Conservation (phyloP, 2,329 filamentous ascomycete genomes). For the Fusarium keratoplasticum region DNA sequence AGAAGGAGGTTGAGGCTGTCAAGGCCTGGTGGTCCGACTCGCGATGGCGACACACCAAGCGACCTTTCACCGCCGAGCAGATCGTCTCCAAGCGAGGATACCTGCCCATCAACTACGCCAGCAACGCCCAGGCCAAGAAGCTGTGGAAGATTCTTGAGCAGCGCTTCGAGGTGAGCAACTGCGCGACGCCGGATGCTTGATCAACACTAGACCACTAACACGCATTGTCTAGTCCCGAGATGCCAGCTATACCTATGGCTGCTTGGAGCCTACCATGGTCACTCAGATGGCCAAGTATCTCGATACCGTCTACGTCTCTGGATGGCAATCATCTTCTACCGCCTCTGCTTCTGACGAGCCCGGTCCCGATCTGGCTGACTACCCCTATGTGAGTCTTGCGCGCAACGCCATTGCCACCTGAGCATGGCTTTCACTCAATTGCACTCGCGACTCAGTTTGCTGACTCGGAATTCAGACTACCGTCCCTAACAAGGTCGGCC, state of each 20-base stretch:
- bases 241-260: constrained; percentile 95
- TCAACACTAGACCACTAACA: background rate
- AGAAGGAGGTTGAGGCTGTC: constrained; percentile 85
- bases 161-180: constrained; percentile 79
- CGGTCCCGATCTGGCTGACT: constrained; percentile 96
- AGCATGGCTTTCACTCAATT: background rate
- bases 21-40: constrained; percentile 95
- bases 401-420: background rate
- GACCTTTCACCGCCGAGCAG: constrained; percentile 94
- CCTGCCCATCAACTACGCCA: constrained; percentile 90
- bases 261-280: constrained; percentile 97
- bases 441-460: background rate
- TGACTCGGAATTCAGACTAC: constrained; percentile 79
- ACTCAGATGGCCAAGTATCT: constrained; percentile 99
- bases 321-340: constrained; percentile 98
- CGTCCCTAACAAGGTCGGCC: constrained; percentile 97
- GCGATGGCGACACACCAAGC: constrained; percentile 92
- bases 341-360: constrained; percentile 96
- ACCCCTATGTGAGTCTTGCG: constrained; percentile 78
- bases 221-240: constrained; percentile 72
- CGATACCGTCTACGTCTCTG: constrained; percentile 98
- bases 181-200: background rate
- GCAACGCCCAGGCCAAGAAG: constrained; percentile 92
- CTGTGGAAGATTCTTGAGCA: constrained; percentile 90
- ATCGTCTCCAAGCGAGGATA: constrained; percentile 96